Evolutionary conservation across 257 asterid species (phyloP).

Genomic region (Solanum chmielewskii): DNA sequence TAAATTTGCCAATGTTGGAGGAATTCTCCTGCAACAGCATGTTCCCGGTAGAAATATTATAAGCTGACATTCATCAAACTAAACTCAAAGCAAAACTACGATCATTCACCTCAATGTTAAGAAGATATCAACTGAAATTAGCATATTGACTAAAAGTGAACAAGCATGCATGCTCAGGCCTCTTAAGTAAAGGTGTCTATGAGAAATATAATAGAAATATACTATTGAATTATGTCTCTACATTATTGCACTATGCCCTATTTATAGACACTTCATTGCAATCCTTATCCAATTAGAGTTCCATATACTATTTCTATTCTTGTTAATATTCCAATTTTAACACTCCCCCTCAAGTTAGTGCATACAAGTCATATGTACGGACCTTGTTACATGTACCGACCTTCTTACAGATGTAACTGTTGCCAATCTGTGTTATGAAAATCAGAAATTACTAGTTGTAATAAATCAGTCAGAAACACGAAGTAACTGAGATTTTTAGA

Average conservation of each 20-base stretch:
- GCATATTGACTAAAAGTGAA: neutral
- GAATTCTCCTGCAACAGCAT: constrained; percentile 57
- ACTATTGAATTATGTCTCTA: neutral
- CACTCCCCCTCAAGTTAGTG: neutral
- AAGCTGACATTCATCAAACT: neutral
- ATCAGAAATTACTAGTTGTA: too few species aligned
- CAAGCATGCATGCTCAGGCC: neutral
- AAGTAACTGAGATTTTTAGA: too few species aligned
- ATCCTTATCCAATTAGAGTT: neutral
- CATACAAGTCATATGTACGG: neutral
- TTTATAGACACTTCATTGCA: neutral
- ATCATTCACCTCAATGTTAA: neutral
- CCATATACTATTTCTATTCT: neutral
- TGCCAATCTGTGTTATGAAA: too few species aligned
- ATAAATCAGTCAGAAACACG: too few species aligned
- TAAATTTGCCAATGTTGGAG: constrained; percentile 59
- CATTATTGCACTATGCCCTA: neutral
- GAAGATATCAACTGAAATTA: neutral
- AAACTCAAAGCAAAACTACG: neutral
- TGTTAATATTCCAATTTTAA: neutral
- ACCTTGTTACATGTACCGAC: neutral
- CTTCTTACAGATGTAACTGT: neutral
- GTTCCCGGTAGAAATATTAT: neutral
- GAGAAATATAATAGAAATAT: too few species aligned
- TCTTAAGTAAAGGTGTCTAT: neutral